phyloP scores from a whole-genome alignment of 495 filamentous ascomycete species.

The Penicillium malachiteum region DNA sequence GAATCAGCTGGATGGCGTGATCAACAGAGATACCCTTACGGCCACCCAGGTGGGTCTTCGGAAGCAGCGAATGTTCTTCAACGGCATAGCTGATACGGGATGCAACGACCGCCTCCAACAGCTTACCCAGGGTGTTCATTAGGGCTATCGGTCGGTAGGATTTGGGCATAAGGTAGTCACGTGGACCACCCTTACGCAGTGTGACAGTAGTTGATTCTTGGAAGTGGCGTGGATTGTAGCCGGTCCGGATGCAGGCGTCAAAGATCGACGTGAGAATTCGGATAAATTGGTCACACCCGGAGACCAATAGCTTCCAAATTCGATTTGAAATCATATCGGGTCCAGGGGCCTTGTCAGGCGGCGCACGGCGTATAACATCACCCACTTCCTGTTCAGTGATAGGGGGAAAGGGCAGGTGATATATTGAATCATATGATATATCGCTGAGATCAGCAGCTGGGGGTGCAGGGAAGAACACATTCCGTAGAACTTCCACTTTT shows the following conservation, averaged over 20 bases:
- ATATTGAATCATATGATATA: constrained; percentile 1
- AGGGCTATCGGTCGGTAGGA: constrained; percentile 27
- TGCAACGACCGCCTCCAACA: constrained; percentile 20
- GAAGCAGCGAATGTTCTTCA: constrained; percentile 16
- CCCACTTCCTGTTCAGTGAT: neutral
- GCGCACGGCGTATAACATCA: neutral
- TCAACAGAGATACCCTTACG: constrained; percentile 17
- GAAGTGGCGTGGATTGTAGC: constrained; percentile 15
- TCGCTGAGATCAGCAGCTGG: constrained; percentile 6
- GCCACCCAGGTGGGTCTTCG: constrained; percentile 11
- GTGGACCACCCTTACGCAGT: constrained; percentile 21
- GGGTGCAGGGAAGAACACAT: constrained; percentile 8
- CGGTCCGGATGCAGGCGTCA: constrained; percentile 3
- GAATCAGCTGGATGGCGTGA: constrained; percentile 19
- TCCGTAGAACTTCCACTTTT: constrained; percentile 3
- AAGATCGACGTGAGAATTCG: neutral
- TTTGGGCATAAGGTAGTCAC: constrained; percentile 18
- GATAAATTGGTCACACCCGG: neutral
- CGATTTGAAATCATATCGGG: constrained; percentile 10
- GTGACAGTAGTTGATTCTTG: constrained; percentile 17
- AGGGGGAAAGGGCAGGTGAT: neutral
- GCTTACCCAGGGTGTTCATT: constrained; percentile 27
- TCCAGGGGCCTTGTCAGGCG: constrained; percentile 2
- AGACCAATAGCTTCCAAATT: constrained; percentile 8
- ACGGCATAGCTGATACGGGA: constrained; percentile 10